Base-by-base conservation (phyloP, 176 grass and related monocot species). In the Ampelocalamus luodianensis region DNA sequence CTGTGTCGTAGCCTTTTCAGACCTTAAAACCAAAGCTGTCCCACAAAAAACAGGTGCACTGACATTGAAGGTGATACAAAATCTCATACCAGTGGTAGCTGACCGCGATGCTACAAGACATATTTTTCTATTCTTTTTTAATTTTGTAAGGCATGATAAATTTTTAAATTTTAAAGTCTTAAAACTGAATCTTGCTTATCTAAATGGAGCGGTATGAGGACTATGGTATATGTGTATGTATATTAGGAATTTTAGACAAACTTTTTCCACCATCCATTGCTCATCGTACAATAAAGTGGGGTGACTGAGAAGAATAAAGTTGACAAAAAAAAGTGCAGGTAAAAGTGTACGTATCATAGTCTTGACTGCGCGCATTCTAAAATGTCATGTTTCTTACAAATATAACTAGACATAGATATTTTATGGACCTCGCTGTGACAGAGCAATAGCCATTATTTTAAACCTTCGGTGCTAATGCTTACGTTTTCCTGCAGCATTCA, bases 201-300 rank as follows among this genome's bases (percentile, higher is more conserved):
- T 46, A 24, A 46, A 45, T 45, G 65, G 36, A 40, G 18, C 8
- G 42, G 68, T 24, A 24, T 15, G 20, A 45, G 12, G n/a, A 32
- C 16, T 50, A 50, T 50, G 45, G 14, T 32, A 32, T 8, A 73
- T 50, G 26, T 8, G 23, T 48, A 29, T 4, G 69, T 72, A 49
- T 27, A 50, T 73, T 73, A 73, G 70, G 70, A 15, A 73, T 73
- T 50, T 48, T 32, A 73, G 6, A 46, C n/a, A 71, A 3, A 46
- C 44, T 50, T 50, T 48, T 50, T 15, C 45, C 11, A 71, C 68
- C 44, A 73, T 50, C 26, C 15, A 50, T 50, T 73, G 24, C 40
- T 49, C 70, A 73, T 73, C 45, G 15, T 32, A 49, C 22, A 71
- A 71, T n/a, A 27, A 1, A 64, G 24, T 64, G 1, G 26, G 24